Evolutionary conservation across 371 early-diverging fungal genomes (phyloP), one percentile per base, ranked within the genome.

Genomic region (Funneliformis caledonium): DNA sequence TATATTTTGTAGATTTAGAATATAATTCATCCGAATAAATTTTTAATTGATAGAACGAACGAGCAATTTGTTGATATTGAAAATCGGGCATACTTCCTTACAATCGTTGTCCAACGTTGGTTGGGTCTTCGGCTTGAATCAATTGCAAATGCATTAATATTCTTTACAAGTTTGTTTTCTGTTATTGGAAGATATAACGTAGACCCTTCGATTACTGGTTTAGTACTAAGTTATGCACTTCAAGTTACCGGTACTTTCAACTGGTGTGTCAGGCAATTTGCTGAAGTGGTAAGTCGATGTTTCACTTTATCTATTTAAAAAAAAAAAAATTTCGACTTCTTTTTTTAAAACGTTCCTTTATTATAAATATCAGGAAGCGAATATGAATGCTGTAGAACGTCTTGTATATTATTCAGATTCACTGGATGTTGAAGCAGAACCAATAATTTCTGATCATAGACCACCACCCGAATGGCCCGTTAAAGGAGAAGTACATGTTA

Each of bases 101-200:
- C 89, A 33, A 94, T 96, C 93, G 88, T 88, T 26, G 88, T 89
- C 69, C 95, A 95, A 85, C 91, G 95, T 50, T 96, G 96, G 97
- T 88, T 96, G 45, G 89, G 89, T 77, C 81, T 94, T 22, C 92
- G 96, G 5, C 89, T 92, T 26, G 93, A 91, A 83, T n/a, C 48
- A 31, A 68, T 92, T 8, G 85, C 91, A 43, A 91, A 92, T 47
- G 89, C 92, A 1, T 16, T 88, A 6, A 90, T 96, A 62, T 87
- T 90, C 72, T 90, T 92, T 65, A 42, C 80, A 47, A 86, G 91
- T 65, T 91, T 90, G 10, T 87, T 84, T 43, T 86, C 88, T 59
- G 85, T 90, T 64, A 82, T 87, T 42, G 65, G 82, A 22, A 69
- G 75, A 45, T 83, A 89, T n/a, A 79, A 83, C 56, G 64, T 94